A percentile compares a stretch with the other conserved stretches of the same genome.
phyloP scores from a whole-genome alignment of 306 rosid genomes.

The Cyamopsis tetragonoloba region DNA sequence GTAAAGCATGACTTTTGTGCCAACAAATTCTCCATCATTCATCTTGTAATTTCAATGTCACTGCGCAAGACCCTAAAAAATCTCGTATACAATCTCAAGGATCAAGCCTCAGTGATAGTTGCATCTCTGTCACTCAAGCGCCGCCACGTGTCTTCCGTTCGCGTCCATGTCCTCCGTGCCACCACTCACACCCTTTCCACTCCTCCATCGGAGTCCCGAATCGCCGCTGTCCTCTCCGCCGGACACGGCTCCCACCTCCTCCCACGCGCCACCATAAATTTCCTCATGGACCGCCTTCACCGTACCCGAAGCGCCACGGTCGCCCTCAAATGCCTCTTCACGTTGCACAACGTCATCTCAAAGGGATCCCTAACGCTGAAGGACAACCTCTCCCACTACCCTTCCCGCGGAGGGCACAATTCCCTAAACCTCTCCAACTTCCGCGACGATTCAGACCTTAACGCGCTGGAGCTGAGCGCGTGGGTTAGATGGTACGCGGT shows the following conservation, averaged over 20 bases:
- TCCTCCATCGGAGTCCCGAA: slow-evolving; percentile 38
- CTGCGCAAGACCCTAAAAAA: slow-evolving; percentile 33
- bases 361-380: slow-evolving; percentile 42
- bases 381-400: slow-evolving; percentile 43
- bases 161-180: slow-evolving; percentile 52
- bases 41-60: slow-evolving; percentile 32
- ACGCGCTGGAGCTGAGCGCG: slow-evolving; percentile 34
- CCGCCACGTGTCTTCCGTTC: slow-evolving; percentile 41
- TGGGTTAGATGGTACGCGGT: slow-evolving; percentile 81
- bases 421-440: slow-evolving; percentile 53
- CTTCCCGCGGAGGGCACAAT: slow-evolving; percentile 53
- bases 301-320: slow-evolving; percentile 53
- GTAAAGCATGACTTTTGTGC: background rate
- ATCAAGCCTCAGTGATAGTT: slow-evolving; percentile 51
- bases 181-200: slow-evolving; percentile 47
- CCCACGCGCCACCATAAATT: slow-evolving; percentile 43
- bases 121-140: slow-evolving; percentile 49
- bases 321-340: slow-evolving; percentile 68
- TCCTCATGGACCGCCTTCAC: slow-evolving; percentile 64
- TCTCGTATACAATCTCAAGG: slow-evolving; percentile 43
- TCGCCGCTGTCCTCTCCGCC: slow-evolving; percentile 43
- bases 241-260: slow-evolving; percentile 32
- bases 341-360: slow-evolving; percentile 40
- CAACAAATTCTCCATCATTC: background rate
- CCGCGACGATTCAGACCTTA: slow-evolving; percentile 45